phyloP scores from a whole-genome alignment of 768 basidiomycete genomes.

The Leucocoprinus leucothites region DNA sequence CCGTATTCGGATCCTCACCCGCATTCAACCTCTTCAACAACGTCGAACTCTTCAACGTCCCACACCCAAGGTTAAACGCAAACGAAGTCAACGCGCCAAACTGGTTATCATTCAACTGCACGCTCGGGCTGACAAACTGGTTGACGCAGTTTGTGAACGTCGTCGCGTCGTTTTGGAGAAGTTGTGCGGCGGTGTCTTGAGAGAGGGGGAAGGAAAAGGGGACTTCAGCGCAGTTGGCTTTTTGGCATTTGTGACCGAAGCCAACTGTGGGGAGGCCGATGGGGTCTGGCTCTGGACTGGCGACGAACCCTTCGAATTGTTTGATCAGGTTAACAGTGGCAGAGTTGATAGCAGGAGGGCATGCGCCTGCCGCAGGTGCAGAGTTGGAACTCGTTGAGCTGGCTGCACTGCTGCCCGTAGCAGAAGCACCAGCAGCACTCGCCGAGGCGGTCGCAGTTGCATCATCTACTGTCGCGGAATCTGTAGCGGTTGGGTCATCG shows the following conservation, averaged over 20 bases:
- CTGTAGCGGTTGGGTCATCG: neutral
- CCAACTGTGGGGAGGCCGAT: constrained; percentile 32
- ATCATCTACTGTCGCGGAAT: neutral
- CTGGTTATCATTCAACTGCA: constrained; percentile 34
- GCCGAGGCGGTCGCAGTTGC: neutral
- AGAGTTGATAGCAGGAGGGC: constrained; percentile 22
- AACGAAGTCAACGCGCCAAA: constrained; percentile 31
- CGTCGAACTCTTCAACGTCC: constrained; percentile 25
- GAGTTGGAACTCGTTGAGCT: neutral
- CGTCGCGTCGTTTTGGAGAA: constrained; percentile 25
- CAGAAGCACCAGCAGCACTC: neutral
- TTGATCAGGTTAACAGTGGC: constrained; percentile 27
- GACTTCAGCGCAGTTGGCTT: constrained; percentile 18
- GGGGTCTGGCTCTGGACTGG: constrained; percentile 29
- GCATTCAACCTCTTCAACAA: constrained; percentile 30
- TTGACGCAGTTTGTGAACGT: constrained; percentile 28
- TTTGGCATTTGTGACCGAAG: constrained; percentile 30
- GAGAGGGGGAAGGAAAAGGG: constrained; percentile 28
- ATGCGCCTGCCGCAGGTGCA: constrained; percentile 18
- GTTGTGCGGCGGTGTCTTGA: constrained; percentile 21
- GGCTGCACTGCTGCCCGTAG: neutral
- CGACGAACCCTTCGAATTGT: constrained; percentile 30
- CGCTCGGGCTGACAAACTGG: constrained; percentile 23
- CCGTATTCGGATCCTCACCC: constrained; percentile 33
- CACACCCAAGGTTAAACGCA: constrained; percentile 32